Percentiles rank a stretch among this genome's conserved stretches.
Evolutionary conservation across 1,284 basidiomycete genomes (phyloP).

Genomic region (Wolfiporia cocos): DNA sequence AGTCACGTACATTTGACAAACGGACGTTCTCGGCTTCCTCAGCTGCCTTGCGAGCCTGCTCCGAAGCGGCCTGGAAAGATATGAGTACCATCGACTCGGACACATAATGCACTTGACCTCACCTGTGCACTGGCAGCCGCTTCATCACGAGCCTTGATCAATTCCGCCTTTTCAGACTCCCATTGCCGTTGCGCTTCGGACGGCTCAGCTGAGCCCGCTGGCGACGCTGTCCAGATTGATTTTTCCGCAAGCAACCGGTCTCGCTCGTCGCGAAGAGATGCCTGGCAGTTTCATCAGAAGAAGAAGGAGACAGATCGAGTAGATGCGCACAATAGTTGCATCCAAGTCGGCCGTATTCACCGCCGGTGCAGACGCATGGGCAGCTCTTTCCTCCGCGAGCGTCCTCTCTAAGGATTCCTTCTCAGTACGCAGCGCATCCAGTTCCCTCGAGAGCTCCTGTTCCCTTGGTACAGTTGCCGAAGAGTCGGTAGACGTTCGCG

Average conservation of each 20-base stretch:
- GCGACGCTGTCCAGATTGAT: constrained; percentile 32
- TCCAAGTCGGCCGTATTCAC: constrained; percentile 10
- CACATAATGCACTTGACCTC: constrained; percentile 4
- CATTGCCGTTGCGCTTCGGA: constrained; percentile 33
- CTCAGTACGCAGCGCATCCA: constrained; percentile 36
- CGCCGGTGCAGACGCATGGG: constrained; percentile 8
- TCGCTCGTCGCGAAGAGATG: constrained; percentile 49
- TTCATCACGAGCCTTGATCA: constrained; percentile 54
- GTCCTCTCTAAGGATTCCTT: constrained; percentile 37
- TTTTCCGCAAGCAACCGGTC: constrained; percentile 59
- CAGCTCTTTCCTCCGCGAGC: constrained; percentile 32
- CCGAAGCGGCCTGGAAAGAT: constrained; percentile 41
- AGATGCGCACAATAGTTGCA: constrained; percentile 37
- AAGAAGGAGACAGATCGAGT: background rate
- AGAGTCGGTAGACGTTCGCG: constrained; percentile 15
- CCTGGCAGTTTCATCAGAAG: constrained; percentile 27
- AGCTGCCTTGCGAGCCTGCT: constrained; percentile 39
- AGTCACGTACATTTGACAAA: constrained; percentile 28
- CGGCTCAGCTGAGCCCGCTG: constrained; percentile 22
- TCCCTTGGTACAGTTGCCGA: constrained; percentile 13
- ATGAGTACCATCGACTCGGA: background rate
- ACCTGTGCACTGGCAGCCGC: constrained; percentile 53
- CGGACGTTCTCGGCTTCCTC: constrained; percentile 40
- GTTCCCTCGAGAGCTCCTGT: constrained; percentile 25
- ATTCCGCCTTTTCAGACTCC: constrained; percentile 53